phyloP scores from a whole-genome alignment of 805 yeast species.

The Yarrowia keelungensis region DNA sequence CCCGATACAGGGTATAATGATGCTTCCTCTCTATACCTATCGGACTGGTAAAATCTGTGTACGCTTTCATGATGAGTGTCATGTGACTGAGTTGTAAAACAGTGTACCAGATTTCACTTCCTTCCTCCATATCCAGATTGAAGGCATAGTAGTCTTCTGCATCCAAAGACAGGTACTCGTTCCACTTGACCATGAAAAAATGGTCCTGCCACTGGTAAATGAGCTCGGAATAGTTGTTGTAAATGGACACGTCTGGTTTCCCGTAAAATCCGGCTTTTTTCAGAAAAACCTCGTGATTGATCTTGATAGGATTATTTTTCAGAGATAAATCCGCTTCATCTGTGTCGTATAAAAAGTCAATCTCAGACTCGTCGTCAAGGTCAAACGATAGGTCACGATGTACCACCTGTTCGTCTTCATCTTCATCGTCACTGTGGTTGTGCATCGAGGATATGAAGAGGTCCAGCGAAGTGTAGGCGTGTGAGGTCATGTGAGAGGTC shows the following conservation, averaged over 20 bases:
- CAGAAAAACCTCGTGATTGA: not conserved
- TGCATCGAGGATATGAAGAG: not conserved
- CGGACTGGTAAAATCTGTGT: slow-evolving; percentile 11
- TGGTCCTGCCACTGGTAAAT: slow-evolving; percentile 14
- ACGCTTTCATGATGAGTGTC: slow-evolving; percentile 14
- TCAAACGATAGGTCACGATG: not conserved
- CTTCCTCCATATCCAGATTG: not conserved
- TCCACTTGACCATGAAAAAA: slow-evolving; percentile 2
- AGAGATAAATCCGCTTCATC: not conserved
- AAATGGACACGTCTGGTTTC: not conserved
- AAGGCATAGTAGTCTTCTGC: not conserved
- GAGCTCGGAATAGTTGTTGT: slow-evolving; percentile 15
- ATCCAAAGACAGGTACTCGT: not conserved
- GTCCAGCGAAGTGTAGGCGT: not conserved
- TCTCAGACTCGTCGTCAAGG: not conserved
- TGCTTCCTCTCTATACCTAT: slow-evolving; percentile 10
- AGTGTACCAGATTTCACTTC: slow-evolving; percentile 5
- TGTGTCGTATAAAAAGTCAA: slow-evolving; percentile 4
- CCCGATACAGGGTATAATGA: not conserved
- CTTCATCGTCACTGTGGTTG: not conserved
- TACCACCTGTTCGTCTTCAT: not conserved
- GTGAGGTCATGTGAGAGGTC: not conserved
- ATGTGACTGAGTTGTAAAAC: not conserved
- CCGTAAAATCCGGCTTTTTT: not conserved
- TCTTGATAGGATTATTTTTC: not conserved